Evolutionary conservation across 2,329 filamentous ascomycete species (phyloP).

Genomic region (Sarocladium strictum): DNA sequence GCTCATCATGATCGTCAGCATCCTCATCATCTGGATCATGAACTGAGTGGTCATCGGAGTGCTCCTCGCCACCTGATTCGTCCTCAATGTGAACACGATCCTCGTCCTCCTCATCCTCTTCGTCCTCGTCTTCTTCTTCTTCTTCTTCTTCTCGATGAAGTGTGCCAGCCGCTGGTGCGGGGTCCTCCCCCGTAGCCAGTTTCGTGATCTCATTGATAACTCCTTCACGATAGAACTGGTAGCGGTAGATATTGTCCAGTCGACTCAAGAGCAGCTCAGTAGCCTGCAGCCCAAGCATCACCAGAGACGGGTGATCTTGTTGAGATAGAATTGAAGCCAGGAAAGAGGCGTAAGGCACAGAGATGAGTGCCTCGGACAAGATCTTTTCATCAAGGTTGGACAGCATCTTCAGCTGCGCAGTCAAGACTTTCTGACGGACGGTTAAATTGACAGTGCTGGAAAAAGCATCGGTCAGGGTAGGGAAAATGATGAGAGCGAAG

Average conservation of each 20-base stretch:
- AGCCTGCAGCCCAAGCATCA: conserved; percentile 81
- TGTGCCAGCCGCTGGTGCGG: neutral
- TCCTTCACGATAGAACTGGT: conserved; percentile 95
- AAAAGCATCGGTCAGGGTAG: conserved; percentile 92
- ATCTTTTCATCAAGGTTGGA: conserved; percentile 86
- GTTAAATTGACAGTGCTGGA: conserved; percentile 95
- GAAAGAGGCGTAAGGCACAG: conserved; percentile 93
- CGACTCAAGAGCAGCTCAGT: conserved; percentile 82
- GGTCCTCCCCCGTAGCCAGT: conserved; percentile 51
- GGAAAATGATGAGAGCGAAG: conserved; percentile 88
- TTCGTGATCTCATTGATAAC: conserved; percentile 88
- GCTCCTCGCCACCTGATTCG: conserved; percentile 22
- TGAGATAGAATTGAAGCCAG: conserved; percentile 92
- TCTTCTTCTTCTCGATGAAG: conserved; percentile 14
- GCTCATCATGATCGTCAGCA: conserved; percentile 12
- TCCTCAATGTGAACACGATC: conserved; percentile 12
- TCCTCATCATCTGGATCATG: conserved; percentile 21
- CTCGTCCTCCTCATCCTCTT: conserved; percentile 14
- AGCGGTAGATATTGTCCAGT: conserved; percentile 81
- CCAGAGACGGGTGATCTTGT: conserved; percentile 82
- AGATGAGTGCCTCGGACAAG: conserved; percentile 75
- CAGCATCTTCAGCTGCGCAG: conserved; percentile 95
- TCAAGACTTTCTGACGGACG: conserved; percentile 90
- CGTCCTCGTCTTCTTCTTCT: conserved; percentile 14
- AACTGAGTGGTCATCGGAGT: conserved; percentile 19